Percentiles rank a stretch among this genome's conserved stretches.
These are phyloP conservation scores for Pichia kluyveri DNA, from an alignment of 805 yeast species.

Conservation along the genomic window DNA sequence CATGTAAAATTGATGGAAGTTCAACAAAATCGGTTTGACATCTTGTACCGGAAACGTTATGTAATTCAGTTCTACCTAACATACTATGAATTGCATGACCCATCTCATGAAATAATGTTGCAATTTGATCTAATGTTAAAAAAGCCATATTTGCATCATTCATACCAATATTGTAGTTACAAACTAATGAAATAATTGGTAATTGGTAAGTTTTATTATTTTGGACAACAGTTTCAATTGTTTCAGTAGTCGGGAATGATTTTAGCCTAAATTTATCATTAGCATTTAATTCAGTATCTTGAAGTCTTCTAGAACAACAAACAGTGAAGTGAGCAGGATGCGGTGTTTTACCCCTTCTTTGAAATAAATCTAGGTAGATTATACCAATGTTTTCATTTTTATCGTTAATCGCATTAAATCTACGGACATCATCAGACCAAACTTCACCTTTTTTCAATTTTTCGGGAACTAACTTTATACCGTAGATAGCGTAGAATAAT, in stretches of 20 bases:
- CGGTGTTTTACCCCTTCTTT: constrained; percentile 63
- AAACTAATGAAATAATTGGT: constrained; percentile 83
- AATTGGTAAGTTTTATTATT: constrained; percentile 56
- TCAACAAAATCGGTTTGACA: constrained; percentile 97
- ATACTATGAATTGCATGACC: constrained; percentile 98
- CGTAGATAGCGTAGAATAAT: constrained; percentile 63
- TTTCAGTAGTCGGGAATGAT: constrained; percentile 23
- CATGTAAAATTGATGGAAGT: constrained; percentile 94
- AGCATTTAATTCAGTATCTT: constrained; percentile 39
- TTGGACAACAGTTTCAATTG: constrained; percentile 24
- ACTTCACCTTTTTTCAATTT: constrained; percentile 63
- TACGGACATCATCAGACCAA: constrained; percentile 82
- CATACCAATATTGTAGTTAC: constrained; percentile 55
- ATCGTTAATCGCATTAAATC: constrained; percentile 65
- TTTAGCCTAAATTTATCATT: constrained; percentile 29
- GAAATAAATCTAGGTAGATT: constrained; percentile 81
- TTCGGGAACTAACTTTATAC: constrained; percentile 64
- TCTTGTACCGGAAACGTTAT: constrained; percentile 89
- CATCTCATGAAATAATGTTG: constrained; percentile 95
- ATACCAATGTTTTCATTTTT: constrained; percentile 61
- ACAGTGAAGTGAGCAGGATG: constrained; percentile 95
- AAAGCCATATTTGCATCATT: constrained; percentile 32
- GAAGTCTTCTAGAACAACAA: constrained; percentile 81
- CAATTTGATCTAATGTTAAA: constrained; percentile 69
- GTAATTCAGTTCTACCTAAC: constrained; percentile 85